These are phyloP conservation scores for Akanthomyces dipterigenus DNA, from an alignment of 2,329 filamentous ascomycete genomes.

Conservation along the genomic window DNA sequence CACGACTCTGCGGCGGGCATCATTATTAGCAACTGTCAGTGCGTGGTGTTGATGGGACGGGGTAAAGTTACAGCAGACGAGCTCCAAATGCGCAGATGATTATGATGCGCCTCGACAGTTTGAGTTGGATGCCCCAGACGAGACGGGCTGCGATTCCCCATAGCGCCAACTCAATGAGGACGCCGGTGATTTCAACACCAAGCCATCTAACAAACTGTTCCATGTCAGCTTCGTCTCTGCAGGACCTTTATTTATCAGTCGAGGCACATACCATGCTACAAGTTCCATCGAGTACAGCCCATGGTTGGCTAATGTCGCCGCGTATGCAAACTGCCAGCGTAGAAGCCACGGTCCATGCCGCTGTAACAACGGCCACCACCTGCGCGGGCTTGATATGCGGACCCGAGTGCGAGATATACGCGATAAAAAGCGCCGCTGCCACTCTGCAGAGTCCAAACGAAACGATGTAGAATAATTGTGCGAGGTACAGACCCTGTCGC, in stretches of 20 bases:
- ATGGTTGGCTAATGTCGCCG: background rate
- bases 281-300: background rate
- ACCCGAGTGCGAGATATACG: background rate
- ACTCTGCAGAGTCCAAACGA: conserved; percentile 3
- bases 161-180: background rate
- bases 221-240: background rate
- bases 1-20: background rate
- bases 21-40: background rate
- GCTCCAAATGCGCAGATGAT: conserved; percentile 1
- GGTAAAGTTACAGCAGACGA: background rate
- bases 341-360: background rate
- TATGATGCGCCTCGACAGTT: background rate
- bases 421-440: background rate
- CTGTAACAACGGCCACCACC: background rate
- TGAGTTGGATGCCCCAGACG: conserved; percentile 4
- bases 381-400: background rate
- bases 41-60: fast-evolving
- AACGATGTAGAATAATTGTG: background rate
- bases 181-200: background rate
- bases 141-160: background rate
- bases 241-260: too few relatives aligned
- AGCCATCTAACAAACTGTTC: background rate
- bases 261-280: background rate
- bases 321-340: background rate
- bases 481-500: background rate